A percentile compares a stretch with the other conserved stretches of the same genome.
Conservation (phyloP, 345 rosid genomes). For the Eucalyptus curtisii region DNA sequence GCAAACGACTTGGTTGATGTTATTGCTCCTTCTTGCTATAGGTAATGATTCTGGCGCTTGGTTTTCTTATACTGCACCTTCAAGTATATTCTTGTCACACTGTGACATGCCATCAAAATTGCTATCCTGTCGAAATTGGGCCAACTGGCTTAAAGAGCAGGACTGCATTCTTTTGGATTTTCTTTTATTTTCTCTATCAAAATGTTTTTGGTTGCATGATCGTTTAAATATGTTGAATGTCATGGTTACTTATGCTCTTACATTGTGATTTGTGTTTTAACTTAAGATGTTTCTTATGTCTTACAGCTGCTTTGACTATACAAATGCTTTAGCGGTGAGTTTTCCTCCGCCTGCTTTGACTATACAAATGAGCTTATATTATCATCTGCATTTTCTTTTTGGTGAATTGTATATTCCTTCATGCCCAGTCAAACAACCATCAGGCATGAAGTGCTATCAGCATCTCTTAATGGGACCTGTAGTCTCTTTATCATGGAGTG, state of each 20-base stretch:
- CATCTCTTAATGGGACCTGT: neutral
- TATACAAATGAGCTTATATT: neutral
- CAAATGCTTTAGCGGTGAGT: slow-evolving; percentile 95
- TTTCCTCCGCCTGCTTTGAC: neutral
- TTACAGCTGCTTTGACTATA: slow-evolving; percentile 93
- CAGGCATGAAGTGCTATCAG: neutral
- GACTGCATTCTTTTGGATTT: neutral
- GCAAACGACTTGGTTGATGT: slow-evolving; percentile 88
- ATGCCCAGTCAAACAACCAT: neutral
- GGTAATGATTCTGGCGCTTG: slow-evolving; percentile 23
- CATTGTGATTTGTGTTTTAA: neutral
- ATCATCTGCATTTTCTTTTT: neutral
- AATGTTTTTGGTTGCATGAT: neutral
- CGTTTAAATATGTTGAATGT: neutral
- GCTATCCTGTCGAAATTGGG: neutral
- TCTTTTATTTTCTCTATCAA: neutral
- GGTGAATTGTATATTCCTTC: neutral
- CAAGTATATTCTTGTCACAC: neutral
- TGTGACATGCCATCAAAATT: neutral
- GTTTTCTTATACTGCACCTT: neutral
- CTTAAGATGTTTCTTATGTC: neutral
- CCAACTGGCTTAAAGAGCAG: neutral
- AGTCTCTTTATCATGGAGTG: neutral
- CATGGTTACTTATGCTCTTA: neutral
- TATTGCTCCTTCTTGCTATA: slow-evolving; percentile 95